Percentiles rank a stretch among this genome's conserved stretches.
Conservation (phyloP, 1,139 yeast genomes). For the Candida albicans region DNA sequence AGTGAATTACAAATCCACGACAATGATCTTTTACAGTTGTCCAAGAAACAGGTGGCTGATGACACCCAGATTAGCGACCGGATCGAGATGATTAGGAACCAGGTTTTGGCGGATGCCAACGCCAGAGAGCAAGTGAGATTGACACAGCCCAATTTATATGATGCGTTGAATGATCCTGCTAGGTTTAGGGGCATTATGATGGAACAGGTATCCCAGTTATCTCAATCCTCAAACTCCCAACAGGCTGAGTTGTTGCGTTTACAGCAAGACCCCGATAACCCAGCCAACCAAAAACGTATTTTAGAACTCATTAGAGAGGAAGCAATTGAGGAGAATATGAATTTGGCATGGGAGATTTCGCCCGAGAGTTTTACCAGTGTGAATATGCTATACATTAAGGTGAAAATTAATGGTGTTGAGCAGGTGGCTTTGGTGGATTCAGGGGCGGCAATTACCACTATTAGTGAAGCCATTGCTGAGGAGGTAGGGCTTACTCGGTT, state of each 20-base stretch:
- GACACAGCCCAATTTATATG: constrained; percentile 44
- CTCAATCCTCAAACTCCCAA: constrained; percentile 17
- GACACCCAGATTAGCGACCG: constrained; percentile 30
- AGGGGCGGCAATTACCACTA: constrained; percentile 91
- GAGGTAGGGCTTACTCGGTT: constrained; percentile 67
- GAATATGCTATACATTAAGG: constrained; percentile 76
- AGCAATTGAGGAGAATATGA: constrained; percentile 75
- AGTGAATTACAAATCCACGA: constrained; percentile 49
- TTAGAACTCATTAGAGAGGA: constrained; percentile 69
- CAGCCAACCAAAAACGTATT: constrained; percentile 67
- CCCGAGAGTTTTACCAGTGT: constrained; percentile 89
- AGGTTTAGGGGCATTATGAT: constrained; percentile 51
- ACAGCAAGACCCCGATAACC: constrained; percentile 67
- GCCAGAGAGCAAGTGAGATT: constrained; percentile 33
- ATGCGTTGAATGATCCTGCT: constrained; percentile 50
- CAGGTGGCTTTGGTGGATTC: constrained; percentile 95
- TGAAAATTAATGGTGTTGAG: constrained; percentile 74
- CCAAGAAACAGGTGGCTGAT: constrained; percentile 11
- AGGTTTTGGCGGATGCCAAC: constrained; percentile 41
- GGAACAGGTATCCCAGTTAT: constrained; percentile 26
- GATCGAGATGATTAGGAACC: constrained; percentile 53
- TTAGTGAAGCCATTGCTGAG: constrained; percentile 75
- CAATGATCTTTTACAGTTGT: constrained; percentile 56
- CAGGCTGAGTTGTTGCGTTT: constrained; percentile 53
- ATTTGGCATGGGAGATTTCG: constrained; percentile 77